These are phyloP conservation scores for Petasospora fabianii DNA, from an alignment of 1,139 yeast genomes.

Conservation along the genomic window DNA sequence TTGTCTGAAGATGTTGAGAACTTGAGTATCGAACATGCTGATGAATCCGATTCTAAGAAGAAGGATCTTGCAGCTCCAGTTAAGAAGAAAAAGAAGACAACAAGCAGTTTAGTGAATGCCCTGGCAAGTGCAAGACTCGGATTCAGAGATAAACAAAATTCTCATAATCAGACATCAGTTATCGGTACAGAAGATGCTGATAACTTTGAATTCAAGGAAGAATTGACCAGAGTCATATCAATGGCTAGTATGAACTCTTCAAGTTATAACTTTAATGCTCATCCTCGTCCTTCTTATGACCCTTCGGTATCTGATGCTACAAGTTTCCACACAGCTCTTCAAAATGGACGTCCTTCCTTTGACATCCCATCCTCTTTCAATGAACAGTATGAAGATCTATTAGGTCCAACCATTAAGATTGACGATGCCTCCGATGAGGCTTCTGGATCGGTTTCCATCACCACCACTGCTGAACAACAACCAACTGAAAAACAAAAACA, in stretches of 20 bases:
- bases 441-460: background rate
- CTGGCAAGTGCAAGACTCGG: constrained; percentile 24
- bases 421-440: background rate
- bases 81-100: constrained; percentile 20
- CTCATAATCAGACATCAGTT: constrained; percentile 5
- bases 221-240: constrained; percentile 21
- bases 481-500: constrained; percentile 14
- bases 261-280: constrained; percentile 20
- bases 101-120: constrained; percentile 21
- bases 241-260: constrained; percentile 23
- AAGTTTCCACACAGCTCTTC: no score
- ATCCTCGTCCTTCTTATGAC: background rate
- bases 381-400: no score
- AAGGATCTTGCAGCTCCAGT: constrained; percentile 17
- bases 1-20: constrained; percentile 20
- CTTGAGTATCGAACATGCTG: constrained; percentile 3
- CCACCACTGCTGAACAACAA: constrained; percentile 2
- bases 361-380: background rate
- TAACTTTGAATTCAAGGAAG: constrained; percentile 21
- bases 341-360: background rate
- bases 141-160: constrained; percentile 14
- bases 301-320: background rate
- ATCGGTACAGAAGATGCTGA: constrained; percentile 8
- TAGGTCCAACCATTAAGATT: no score
- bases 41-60: constrained; percentile 4